Conservation (phyloP, 192 early-diverging fungal genomes). For the Entomortierella beljakovae region DNA sequence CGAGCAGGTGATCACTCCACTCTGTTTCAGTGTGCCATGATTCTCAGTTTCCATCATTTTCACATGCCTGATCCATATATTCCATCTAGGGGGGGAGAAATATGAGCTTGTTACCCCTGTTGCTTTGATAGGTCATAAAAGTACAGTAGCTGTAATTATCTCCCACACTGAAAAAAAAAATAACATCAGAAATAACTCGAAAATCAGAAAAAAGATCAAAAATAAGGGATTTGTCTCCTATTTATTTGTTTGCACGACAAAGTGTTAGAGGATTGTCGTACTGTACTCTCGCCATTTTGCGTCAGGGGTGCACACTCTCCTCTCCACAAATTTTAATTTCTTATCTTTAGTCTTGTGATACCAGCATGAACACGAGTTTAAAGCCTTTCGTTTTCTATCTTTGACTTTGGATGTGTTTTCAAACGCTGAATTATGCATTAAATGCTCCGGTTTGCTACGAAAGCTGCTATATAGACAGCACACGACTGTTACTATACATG, state of each 20-base stretch:
- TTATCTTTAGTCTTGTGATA: conserved; percentile 4
- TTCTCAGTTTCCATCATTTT: too few relatives aligned
- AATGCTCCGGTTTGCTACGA: background rate
- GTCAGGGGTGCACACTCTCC: background rate
- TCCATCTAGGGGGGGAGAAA: too few relatives aligned
- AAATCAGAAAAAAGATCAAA: background rate
- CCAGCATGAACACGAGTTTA: conserved; percentile 20
- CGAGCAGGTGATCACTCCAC: too few relatives aligned
- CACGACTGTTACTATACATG: conserved; percentile 19
- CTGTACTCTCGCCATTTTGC: background rate
- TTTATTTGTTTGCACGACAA: conserved; percentile 7
- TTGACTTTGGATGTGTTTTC: background rate
- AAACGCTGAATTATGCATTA: background rate
- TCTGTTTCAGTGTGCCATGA: too few relatives aligned
- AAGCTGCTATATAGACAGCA: background rate
- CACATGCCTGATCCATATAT: too few relatives aligned
- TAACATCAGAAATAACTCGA: background rate
- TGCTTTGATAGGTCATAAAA: too few relatives aligned
- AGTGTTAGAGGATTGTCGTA: background rate
- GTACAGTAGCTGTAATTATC: too few relatives aligned
- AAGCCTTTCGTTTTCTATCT: conserved; percentile 27
- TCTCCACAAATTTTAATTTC: background rate
- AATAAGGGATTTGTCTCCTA: background rate
- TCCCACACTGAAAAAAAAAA: too few relatives aligned
- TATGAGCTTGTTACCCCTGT: too few relatives aligned